Evolutionary conservation across 805 yeast species (phyloP).

Genomic region (Jamesozyma jinghongensis): DNA sequence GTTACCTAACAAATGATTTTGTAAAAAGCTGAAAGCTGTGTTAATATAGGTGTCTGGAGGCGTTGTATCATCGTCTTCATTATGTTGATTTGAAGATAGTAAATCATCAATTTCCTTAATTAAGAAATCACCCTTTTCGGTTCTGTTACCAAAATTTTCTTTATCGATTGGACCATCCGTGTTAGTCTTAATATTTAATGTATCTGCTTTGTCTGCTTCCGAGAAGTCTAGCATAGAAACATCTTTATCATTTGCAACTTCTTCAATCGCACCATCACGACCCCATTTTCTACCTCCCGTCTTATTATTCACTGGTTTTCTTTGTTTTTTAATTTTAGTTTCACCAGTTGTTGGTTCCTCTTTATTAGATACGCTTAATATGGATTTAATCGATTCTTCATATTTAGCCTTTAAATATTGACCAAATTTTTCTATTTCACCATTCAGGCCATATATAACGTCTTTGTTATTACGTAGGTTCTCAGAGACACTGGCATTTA

Average conservation of each 20-base stretch:
- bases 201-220: constrained; percentile 8
- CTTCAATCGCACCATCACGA: constrained; percentile 49
- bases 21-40: constrained; percentile 46
- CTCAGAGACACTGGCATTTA: constrained; percentile 24
- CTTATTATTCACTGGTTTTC: constrained; percentile 3
- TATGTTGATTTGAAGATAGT: constrained; percentile 9
- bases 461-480: constrained; percentile 28
- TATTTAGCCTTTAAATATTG: constrained; percentile 32
- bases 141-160: constrained; percentile 34
- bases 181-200: constrained; percentile 4
- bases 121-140: constrained; percentile 49
- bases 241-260: constrained; percentile 30
- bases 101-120: constrained; percentile 50
- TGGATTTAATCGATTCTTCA: constrained; percentile 13
- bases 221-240: constrained; percentile 49
- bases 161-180: constrained; percentile 24
- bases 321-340: constrained; percentile 9
- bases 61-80: constrained; percentile 34
- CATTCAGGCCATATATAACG: constrained; percentile 24
- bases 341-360: constrained; percentile 6
- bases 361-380: not conserved
- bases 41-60: constrained; percentile 23
- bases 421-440: constrained; percentile 33
- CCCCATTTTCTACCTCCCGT: constrained; percentile 52
- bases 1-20: constrained; percentile 55